Conservation (phyloP, 2,329 filamentous ascomycete genomes). For the Paraphoma sp. region DNA sequence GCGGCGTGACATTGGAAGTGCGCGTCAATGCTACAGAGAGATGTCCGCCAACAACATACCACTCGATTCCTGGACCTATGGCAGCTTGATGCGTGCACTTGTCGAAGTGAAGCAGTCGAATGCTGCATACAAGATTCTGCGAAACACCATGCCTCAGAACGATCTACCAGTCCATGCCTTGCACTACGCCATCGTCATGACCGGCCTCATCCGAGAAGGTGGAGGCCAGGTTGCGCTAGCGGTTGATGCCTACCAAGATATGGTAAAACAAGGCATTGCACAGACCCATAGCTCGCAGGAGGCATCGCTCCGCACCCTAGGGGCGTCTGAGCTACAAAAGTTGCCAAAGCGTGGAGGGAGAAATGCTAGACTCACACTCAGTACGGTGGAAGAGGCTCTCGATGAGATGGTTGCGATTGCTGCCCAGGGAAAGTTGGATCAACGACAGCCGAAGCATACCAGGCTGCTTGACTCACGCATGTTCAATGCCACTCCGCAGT, state of each 20-base stretch:
- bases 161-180: conserved; percentile 54
- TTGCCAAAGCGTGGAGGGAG: conserved; percentile 15
- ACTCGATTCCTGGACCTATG: conserved; percentile 65
- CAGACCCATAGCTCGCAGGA: conserved; percentile 53
- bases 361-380: conserved; percentile 24
- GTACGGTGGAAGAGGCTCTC: conserved; percentile 34
- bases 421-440: conserved; percentile 33
- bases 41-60: conserved; percentile 62
- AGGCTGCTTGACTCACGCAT: conserved; percentile 33
- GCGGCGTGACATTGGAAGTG: conserved; percentile 63
- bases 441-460: conserved; percentile 31
- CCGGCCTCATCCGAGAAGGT: conserved; percentile 53
- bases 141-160: conserved; percentile 57
- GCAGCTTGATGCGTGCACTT: conserved; percentile 66
- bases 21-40: conserved; percentile 60
- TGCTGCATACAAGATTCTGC: conserved; percentile 62
- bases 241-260: conserved; percentile 55
- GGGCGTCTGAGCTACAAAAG: conserved; percentile 25
- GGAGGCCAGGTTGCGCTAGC: conserved; percentile 54
- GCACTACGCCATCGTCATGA: conserved; percentile 62
- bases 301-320: conserved; percentile 41
- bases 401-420: conserved; percentile 33
- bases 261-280: conserved; percentile 49
- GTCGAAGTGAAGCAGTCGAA: conserved; percentile 60
- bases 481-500: conserved; percentile 54